Evolutionary conservation across 202 grass and related monocot genomes (phyloP), one percentile per base, ranked within the genome.

Genomic region (Carex arenaria): DNA sequence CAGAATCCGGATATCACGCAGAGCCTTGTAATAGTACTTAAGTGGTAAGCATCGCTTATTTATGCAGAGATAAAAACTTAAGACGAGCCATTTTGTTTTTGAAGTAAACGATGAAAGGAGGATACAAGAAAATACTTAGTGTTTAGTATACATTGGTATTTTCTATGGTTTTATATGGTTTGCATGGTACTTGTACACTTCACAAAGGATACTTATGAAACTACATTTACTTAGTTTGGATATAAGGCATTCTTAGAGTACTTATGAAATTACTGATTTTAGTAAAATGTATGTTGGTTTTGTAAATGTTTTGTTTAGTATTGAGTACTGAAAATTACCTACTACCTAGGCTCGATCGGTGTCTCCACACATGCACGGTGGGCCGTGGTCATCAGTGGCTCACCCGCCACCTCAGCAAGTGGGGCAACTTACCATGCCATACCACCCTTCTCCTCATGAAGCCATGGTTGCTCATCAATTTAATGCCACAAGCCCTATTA

Each of bases 401-500:
- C 80, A 40, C 23, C 42, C 40, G 8, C 49, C 79, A 82, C 61
- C 60, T 82, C 80, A 82, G 76, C 76, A 61, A 26, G 53, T 77
- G 1, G 53, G 73, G 28, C 73, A 77, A 52, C 73, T 77, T 77
- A 77, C 73, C 63, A 91, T 88, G 83, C 84, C 87, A 12, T 94
- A 94, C 73, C 51, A 90, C 12, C 43, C 8, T 54, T 62, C 80
- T 7, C 90, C 85, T 87, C 78, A 89, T 59, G 92, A 94, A 89
- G 88, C 92, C 75, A 80, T 90, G 47, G 88, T 95, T 74, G 63
- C 87, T 80, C 65, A 82, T 67, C 43, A 90, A 40, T 98, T 90
- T 89, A 93, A 80, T 83, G 84, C 87, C 31, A 34, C 20, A 6
- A 67, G 80, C 20, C 80, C 60, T 76, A 60, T 85, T 62, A 12